Conservation (phyloP, 1,284 basidiomycete species). For the Stygiomarasmius scandens region DNA sequence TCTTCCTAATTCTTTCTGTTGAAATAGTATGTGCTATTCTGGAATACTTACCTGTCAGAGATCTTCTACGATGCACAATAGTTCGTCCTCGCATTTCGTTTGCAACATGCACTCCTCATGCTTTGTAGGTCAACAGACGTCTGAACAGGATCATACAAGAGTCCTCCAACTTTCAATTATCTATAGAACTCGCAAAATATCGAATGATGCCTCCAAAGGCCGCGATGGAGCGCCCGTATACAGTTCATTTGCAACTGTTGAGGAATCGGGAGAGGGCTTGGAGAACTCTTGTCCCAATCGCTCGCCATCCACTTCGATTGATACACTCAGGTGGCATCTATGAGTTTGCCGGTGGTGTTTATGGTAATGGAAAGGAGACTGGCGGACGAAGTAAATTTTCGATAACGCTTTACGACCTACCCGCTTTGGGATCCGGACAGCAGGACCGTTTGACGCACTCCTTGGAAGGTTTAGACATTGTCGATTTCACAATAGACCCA, state of each 20-base stretch:
- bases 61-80: slow-evolving; percentile 39
- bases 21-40: slow-evolving; percentile 47
- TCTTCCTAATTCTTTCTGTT: slow-evolving; percentile 36
- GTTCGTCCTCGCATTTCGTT: slow-evolving; percentile 24
- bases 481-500: slow-evolving; percentile 59
- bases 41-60: slow-evolving; percentile 35
- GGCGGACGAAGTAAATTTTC: slow-evolving; percentile 34
- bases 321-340: slow-evolving; percentile 50
- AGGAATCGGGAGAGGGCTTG: slow-evolving; percentile 45
- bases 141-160: slow-evolving; percentile 38
- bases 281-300: slow-evolving; percentile 43
- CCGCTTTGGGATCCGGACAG: slow-evolving; percentile 20
- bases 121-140: slow-evolving; percentile 39
- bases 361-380: slow-evolving; percentile 48
- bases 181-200: slow-evolving; percentile 46
- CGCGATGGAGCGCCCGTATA: slow-evolving; percentile 32
- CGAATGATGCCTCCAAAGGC: slow-evolving; percentile 41
- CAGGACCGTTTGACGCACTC: slow-evolving; percentile 43
- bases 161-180: slow-evolving; percentile 48
- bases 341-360: slow-evolving; percentile 52
- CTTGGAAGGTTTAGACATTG: slow-evolving; percentile 40
- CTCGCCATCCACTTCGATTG: slow-evolving; percentile 37
- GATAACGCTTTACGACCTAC: slow-evolving; percentile 46
- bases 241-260: slow-evolving; percentile 42
- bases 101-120: slow-evolving; percentile 6